Conservation (phyloP, 352 stramenopile genomes). For the Achlya hypogyna region DNA sequence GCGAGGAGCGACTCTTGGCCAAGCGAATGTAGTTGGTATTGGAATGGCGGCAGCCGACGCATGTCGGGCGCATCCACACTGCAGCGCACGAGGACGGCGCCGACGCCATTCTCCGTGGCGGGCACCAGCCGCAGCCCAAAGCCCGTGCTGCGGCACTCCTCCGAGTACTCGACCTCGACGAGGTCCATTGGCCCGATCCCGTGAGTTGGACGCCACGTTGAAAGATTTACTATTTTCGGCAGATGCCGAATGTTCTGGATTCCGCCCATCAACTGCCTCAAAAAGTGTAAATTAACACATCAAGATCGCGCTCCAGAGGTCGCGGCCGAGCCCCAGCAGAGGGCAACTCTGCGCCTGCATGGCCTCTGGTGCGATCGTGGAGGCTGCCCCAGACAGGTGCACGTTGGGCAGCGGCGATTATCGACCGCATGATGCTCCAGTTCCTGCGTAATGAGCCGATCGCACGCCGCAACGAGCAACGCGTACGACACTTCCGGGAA, state of each 20-base stretch:
- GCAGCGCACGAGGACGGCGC: background rate
- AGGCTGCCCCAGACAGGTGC: too few relatives aligned
- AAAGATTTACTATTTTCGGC: too few relatives aligned
- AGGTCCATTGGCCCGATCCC: background rate
- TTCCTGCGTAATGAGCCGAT: background rate
- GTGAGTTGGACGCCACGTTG: too few relatives aligned
- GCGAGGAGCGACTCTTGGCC: background rate
- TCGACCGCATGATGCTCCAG: background rate
- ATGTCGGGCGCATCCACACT: background rate
- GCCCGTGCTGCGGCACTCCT: background rate
- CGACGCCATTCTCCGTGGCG: conserved; percentile 8
- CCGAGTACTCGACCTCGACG: conserved; percentile 7
- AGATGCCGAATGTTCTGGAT: too few relatives aligned
- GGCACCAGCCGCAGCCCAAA: background rate
- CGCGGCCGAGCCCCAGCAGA: too few relatives aligned
- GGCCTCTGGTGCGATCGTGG: too few relatives aligned
- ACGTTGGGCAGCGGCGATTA: background rate
- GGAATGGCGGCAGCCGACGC: conserved; percentile 1
- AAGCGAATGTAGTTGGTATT: conserved; percentile 5
- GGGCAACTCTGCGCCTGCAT: too few relatives aligned
- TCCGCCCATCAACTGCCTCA: too few relatives aligned
- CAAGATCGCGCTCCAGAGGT: too few relatives aligned
- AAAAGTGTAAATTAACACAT: too few relatives aligned
- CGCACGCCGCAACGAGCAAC: too few relatives aligned
- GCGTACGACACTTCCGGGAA: background rate